phyloP scores from a whole-genome alignment of 495 filamentous ascomycete genomes.

The Chaetomidium leptoderma region DNA sequence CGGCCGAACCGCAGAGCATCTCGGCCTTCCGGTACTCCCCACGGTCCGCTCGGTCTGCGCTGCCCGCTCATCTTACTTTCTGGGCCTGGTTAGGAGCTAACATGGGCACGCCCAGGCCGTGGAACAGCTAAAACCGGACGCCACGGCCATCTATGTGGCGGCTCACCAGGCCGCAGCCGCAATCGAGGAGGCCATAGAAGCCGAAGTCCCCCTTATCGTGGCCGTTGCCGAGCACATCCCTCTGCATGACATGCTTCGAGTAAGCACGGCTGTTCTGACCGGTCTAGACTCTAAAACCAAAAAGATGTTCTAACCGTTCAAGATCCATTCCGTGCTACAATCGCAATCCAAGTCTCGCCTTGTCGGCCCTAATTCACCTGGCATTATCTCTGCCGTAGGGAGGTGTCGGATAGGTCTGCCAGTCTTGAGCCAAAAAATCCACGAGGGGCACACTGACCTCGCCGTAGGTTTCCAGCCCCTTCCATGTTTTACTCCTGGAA shows the following conservation, averaged over 20 bases:
- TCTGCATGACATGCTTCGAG: slow-evolving; percentile 76
- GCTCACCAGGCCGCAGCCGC: slow-evolving; percentile 71
- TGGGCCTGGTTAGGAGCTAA: neutral
- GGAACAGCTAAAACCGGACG: slow-evolving; percentile 71
- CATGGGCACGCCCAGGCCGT: slow-evolving; percentile 53
- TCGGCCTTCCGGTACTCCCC: slow-evolving; percentile 74
- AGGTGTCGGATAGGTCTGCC: slow-evolving; percentile 66
- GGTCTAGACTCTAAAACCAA: neutral
- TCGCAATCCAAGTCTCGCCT: slow-evolving; percentile 77
- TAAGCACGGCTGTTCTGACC: slow-evolving; percentile 34
- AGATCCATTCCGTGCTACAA: slow-evolving; percentile 70
- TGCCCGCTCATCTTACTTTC: neutral
- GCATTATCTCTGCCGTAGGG: slow-evolving; percentile 79
- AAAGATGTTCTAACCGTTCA: slow-evolving; percentile 17
- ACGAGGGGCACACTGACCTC: neutral
- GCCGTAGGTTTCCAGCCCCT: slow-evolving; percentile 68
- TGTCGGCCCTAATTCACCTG: slow-evolving; percentile 81
- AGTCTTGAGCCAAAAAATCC: neutral
- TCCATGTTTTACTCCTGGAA: slow-evolving; percentile 67
- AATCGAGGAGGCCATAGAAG: slow-evolving; percentile 85
- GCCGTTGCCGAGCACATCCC: slow-evolving; percentile 91
- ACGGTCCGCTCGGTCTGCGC: slow-evolving; percentile 51
- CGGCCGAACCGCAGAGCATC: slow-evolving; percentile 68
- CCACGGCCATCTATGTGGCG: slow-evolving; percentile 81
- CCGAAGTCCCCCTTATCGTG: slow-evolving; percentile 80